phyloP scores from a whole-genome alignment of 805 yeast genomes.

The Pichia californica region DNA sequence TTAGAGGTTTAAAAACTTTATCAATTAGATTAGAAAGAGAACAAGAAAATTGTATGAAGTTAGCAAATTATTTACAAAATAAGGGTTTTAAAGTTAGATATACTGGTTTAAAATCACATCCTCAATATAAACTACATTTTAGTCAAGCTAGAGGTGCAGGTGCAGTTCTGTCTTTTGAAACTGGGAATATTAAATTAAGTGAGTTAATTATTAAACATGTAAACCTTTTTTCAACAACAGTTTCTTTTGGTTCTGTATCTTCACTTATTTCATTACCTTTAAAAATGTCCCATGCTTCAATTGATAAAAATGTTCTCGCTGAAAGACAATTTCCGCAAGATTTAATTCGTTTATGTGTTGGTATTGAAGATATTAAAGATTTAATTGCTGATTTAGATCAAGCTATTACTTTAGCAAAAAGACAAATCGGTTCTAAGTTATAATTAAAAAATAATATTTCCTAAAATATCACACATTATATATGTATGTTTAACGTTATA shows the following conservation, averaged over 20 bases:
- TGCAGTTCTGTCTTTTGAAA: conserved; percentile 83
- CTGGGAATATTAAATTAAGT: conserved; percentile 62
- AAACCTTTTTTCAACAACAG: conserved; percentile 79
- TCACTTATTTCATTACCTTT: conserved; percentile 92
- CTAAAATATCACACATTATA: too few species aligned
- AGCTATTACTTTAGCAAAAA: conserved; percentile 63
- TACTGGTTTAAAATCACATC: conserved; percentile 79
- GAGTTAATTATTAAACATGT: conserved; percentile 72
- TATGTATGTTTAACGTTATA: too few species aligned
- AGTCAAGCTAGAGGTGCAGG: conserved; percentile 81
- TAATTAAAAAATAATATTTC: too few species aligned
- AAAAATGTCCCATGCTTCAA: conserved; percentile 95
- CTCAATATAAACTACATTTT: conserved; percentile 73
- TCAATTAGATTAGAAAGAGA: conserved; percentile 84
- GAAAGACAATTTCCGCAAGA: conserved; percentile 93
- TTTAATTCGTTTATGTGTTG: conserved; percentile 81
- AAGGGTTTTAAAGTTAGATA: conserved; percentile 73
- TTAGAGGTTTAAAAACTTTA: conserved; percentile 84
- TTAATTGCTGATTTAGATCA: conserved; percentile 71
- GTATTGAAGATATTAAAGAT: conserved; percentile 80
- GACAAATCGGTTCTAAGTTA: conserved; percentile 10
- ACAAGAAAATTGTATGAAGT: conserved; percentile 67
- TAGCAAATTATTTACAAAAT: conserved; percentile 67
- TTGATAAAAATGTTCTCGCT: conserved; percentile 77
- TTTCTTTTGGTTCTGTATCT: conserved; percentile 91